Evolutionary conservation across 352 stramenopile genomes (phyloP), one percentile per base, ranked within the genome.

Genomic region (Globisporangium mamillatum): DNA sequence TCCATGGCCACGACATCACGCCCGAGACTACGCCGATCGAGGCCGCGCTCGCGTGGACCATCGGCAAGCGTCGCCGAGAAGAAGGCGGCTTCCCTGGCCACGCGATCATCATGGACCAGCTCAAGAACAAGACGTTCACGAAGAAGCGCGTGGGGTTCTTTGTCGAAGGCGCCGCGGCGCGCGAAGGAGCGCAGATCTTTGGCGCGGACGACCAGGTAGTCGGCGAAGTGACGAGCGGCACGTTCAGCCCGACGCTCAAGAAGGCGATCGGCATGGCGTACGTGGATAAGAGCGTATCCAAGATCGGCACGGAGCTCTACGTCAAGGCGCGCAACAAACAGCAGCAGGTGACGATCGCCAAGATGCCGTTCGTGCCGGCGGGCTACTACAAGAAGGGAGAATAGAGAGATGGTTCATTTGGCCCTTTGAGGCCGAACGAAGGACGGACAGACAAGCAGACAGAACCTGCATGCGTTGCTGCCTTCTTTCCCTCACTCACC

Each of bases 1-100:
- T 99, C 20, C 99, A 99, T 76, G 98, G 98, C 57, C 97, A 99
- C 76, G 98, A 99, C 77, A 97, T 99, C 66, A 93, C 98, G 68
- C 85, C 93, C 52, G 82, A 85, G 48, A 99, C 91, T 32, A 99
- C 95, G 64, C 97, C 97, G 1, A 91, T 99, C 36, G 95, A 99
- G 75, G 98, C 80, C 7, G 86, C 84, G 50, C 83, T 99, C 29
- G 91, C 85, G 34, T 99, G 97, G 97, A 97, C 90, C 10, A 96
- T 97, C 68, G 79, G 80, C 60, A 96, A 96, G 78, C 88, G 84
- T 60, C 87, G 90, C 50, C 86, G 88, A 34, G 87, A 93, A 57
- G 81, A 94, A 63, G 87, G 87, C 8, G 96, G 97, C 41, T 99
- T 99, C 81, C 87, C 98, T 7, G 98, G 98, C 60, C 95, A 98